Evolutionary conservation across 2,329 filamentous ascomycete genomes (phyloP).

Genomic region (Cladosporium sp.): DNA sequence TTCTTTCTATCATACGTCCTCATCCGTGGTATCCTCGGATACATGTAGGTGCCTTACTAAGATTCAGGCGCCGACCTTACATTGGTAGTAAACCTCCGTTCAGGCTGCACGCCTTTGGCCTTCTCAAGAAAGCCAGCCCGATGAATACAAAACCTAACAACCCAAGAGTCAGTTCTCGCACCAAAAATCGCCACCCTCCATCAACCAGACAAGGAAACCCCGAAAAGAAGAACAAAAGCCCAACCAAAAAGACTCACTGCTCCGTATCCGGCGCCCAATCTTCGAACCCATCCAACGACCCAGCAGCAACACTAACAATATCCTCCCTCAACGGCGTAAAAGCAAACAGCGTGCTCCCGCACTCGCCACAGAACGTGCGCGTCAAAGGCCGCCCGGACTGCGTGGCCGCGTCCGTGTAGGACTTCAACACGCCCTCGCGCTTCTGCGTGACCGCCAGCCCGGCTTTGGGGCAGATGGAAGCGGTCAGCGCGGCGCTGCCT

Average conservation of each 20-base stretch:
- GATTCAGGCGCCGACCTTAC: background rate
- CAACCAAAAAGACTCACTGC: too few relatives aligned
- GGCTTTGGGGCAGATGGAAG: slow-evolving; percentile 29
- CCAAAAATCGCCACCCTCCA: too few relatives aligned
- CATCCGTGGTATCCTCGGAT: too few relatives aligned
- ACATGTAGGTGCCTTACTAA: too few relatives aligned
- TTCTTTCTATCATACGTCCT: too few relatives aligned
- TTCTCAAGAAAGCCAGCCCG: slow-evolving; percentile 18
- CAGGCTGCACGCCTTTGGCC: slow-evolving; percentile 14
- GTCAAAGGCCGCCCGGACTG: slow-evolving; percentile 39
- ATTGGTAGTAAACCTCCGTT: background rate
- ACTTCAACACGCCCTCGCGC: slow-evolving; percentile 36
- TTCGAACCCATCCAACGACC: slow-evolving; percentile 22
- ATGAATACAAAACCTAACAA: slow-evolving; percentile 18
- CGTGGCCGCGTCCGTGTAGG: slow-evolving; percentile 39
- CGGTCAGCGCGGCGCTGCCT: slow-evolving; percentile 19
- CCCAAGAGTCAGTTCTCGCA: too few relatives aligned
- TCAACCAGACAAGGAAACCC: background rate
- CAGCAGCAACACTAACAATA: slow-evolving; percentile 22
- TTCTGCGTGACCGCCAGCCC: slow-evolving; percentile 39
- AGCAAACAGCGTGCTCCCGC: slow-evolving; percentile 30
- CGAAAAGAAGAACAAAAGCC: background rate
- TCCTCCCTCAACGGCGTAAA: slow-evolving; percentile 18
- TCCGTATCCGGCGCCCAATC: slow-evolving; percentile 23
- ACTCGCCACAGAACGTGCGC: slow-evolving; percentile 40